Percentiles rank a stretch among this genome's conserved stretches.
phyloP scores from a whole-genome alignment of 2,329 filamentous ascomycete species.

The Penicillium sp. region DNA sequence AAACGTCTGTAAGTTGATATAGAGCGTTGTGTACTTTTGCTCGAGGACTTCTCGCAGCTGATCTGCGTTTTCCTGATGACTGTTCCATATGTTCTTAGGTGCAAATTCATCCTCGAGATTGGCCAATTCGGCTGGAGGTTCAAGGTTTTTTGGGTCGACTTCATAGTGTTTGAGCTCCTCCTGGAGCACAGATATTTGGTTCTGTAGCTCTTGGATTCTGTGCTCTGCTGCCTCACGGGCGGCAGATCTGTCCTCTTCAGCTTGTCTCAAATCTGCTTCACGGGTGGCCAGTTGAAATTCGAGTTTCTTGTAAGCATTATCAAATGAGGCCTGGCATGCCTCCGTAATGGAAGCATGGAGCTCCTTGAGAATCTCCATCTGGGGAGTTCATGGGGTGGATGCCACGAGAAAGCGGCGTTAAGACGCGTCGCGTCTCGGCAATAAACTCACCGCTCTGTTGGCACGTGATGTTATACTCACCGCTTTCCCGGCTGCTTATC shows the following conservation, averaged over 20 bases:
- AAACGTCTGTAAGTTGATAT: conserved; percentile 28
- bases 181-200: conserved; percentile 20
- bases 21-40: conserved; percentile 33
- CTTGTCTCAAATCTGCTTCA: conserved; percentile 21
- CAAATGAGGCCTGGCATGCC: conserved; percentile 26
- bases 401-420: conserved; percentile 2
- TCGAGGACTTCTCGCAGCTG: conserved; percentile 20
- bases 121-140: conserved; percentile 10
- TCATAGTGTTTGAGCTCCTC: conserved; percentile 20
- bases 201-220: conserved; percentile 21
- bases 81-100: conserved; percentile 22
- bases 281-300: conserved; percentile 21
- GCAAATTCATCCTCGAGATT: conserved; percentile 27
- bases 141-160: conserved; percentile 10
- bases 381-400: not conserved
- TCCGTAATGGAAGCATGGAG: conserved; percentile 30
- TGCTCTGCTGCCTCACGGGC: conserved; percentile 18
- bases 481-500: conserved; percentile 11
- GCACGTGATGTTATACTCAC: not conserved
- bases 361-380: conserved; percentile 31
- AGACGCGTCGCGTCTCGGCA: conserved; percentile 19
- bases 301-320: conserved; percentile 26
- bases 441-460: conserved; percentile 3
- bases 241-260: conserved; percentile 18
- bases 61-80: conserved; percentile 8